Evolutionary conservation across 2,329 filamentous ascomycete species (phyloP).

Genomic region (Penicillium sp.): DNA sequence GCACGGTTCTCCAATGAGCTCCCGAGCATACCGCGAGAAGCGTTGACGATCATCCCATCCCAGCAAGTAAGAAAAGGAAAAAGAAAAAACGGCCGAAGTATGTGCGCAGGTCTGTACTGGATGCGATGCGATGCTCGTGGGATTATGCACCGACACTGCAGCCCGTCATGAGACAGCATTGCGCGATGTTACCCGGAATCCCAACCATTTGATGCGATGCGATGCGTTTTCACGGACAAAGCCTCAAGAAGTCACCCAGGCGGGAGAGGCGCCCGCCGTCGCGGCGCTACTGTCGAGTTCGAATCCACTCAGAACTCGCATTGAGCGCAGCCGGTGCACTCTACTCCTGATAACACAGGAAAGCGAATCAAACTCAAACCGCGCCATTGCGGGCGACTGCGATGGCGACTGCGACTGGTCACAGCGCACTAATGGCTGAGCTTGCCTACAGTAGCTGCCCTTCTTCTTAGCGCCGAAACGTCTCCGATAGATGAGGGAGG

Average conservation of each 20-base stretch:
- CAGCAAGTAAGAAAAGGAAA: too few species aligned
- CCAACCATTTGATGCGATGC: constrained; percentile 3
- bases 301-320: constrained; percentile 6
- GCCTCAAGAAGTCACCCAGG: constrained; percentile 12
- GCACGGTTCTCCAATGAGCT: constrained; percentile 6
- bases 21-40: constrained; percentile 2
- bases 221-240: neutral
- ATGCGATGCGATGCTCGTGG: neutral
- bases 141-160: constrained; percentile 5
- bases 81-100: neutral
- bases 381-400: constrained; percentile 4
- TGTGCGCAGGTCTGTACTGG: neutral
- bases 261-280: constrained; percentile 26
- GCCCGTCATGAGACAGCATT: constrained; percentile 11
- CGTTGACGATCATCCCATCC: constrained; percentile 5
- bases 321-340: neutral
- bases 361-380: constrained; percentile 11
- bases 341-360: constrained; percentile 10
- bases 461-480: constrained; percentile 4
- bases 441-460: neutral
- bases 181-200: constrained; percentile 1
- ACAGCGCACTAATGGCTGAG: constrained; percentile 3
- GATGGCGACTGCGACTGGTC: too few species aligned
- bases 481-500: constrained; percentile 3
- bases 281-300: constrained; percentile 16